Percentiles rank a stretch among this genome's conserved stretches.
Conservation (phyloP, 108 stramenopile species). For the Bacterosira constricta region DNA sequence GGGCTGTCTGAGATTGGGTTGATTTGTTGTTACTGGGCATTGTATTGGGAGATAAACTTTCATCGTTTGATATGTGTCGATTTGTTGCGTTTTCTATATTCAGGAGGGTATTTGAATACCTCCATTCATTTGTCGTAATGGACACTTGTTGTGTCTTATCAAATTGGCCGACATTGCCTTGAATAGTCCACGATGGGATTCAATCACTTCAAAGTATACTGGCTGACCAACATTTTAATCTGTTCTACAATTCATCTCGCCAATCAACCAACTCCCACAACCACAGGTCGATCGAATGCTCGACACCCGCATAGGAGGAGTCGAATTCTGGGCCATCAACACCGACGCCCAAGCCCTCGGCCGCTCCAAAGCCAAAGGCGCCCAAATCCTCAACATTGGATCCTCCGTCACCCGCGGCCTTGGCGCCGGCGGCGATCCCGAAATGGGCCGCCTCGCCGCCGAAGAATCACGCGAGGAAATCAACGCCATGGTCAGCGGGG, state of each 20-base stretch:
- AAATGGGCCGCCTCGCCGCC: constrained; percentile 82
- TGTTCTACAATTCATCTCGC: too few species aligned
- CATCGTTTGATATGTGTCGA: too few species aligned
- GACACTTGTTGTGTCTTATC: too few species aligned
- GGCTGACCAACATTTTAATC: too few species aligned
- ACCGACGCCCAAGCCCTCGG: constrained; percentile 90
- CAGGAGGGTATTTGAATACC: too few species aligned
- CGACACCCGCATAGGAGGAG: constrained; percentile 81
- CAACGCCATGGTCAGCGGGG: constrained; percentile 70
- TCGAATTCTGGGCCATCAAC: constrained; percentile 92
- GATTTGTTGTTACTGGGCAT: too few species aligned
- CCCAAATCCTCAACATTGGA: constrained; percentile 80
- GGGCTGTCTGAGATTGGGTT: not conserved
- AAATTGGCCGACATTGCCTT: too few species aligned
- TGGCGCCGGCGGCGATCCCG: constrained; percentile 90
- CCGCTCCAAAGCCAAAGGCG: constrained; percentile 62
- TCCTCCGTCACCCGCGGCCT: constrained; percentile 85
- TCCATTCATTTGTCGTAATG: too few species aligned
- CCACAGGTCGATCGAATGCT: constrained; percentile 86
- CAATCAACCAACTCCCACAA: not conserved
- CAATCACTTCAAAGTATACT: too few species aligned
- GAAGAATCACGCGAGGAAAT: constrained; percentile 82
- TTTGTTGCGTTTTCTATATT: too few species aligned
- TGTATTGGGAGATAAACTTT: too few species aligned
- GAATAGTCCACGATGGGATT: too few species aligned